Evolutionary conservation across 2,329 filamentous ascomycete genomes (phyloP).

Genomic region (Scedosporium boydii): DNA sequence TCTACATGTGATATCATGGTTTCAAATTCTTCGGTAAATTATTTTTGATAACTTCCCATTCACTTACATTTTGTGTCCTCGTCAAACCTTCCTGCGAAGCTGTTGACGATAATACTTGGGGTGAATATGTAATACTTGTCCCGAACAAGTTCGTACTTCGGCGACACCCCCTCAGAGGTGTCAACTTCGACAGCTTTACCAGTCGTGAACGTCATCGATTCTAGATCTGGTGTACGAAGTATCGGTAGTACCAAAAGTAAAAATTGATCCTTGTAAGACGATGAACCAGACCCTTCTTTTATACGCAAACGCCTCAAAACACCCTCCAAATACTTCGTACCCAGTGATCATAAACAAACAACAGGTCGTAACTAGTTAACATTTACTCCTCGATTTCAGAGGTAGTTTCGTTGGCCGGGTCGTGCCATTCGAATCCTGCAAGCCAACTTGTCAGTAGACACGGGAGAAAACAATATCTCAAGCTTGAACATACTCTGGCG

Average conservation of each 20-base stretch:
- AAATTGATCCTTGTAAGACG: background rate
- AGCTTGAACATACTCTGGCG: conserved; percentile 62
- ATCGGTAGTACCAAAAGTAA: background rate
- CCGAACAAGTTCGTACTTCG: background rate
- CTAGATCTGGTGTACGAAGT: background rate
- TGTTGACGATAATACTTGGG: too few relatives aligned
- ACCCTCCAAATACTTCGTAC: background rate
- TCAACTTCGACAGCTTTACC: background rate
- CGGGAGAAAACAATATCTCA: background rate
- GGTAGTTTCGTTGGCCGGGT: background rate
- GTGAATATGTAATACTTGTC: background rate
- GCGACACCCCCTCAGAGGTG: background rate
- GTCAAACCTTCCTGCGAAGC: too few relatives aligned
- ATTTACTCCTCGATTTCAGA: background rate
- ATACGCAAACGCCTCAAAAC: background rate
- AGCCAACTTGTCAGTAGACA: background rate
- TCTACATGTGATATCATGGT: background rate
- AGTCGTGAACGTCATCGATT: background rate
- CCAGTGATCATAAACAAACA: background rate
- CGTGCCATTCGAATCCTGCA: conserved; percentile 6
- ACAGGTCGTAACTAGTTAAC: background rate
- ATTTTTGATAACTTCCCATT: background rate
- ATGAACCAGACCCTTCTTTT: background rate
- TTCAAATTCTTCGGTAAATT: background rate
- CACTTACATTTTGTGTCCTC: background rate